Conservation (phyloP, 441 rosid genomes). For the Aquilaria agallochum region DNA sequence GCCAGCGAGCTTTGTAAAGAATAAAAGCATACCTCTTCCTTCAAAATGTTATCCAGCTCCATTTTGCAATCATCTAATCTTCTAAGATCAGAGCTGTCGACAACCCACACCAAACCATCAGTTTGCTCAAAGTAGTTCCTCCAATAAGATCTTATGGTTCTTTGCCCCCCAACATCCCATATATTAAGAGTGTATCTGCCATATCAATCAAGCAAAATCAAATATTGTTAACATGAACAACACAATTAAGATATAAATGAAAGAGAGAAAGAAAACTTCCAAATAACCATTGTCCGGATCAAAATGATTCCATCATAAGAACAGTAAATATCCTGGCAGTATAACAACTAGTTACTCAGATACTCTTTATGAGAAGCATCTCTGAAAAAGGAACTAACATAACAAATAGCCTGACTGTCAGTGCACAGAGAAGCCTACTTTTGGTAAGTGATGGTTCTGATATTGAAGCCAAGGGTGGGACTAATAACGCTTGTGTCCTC, state of each 20-base stretch:
- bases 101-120: slow-evolving; percentile 97
- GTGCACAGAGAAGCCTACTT: slow-evolving; percentile 22
- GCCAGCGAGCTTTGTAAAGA: background rate
- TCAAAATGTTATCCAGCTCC: slow-evolving; percentile 90
- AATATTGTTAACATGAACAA: background rate
- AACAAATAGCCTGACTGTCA: too few relatives aligned
- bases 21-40: slow-evolving; percentile 69
- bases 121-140: slow-evolving; percentile 98
- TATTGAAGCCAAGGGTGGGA: slow-evolving; percentile 95
- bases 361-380: background rate
- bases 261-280: background rate
- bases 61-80: slow-evolving; percentile 90
- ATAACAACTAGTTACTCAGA: background rate
- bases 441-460: slow-evolving; percentile 72
- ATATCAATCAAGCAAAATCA: slow-evolving; percentile 12
- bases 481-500: slow-evolving; percentile 90
- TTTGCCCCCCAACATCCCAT: slow-evolving; percentile 98
- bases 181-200: slow-evolving; percentile 78
- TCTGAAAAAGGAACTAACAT: background rate
- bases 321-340: background rate
- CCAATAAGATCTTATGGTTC: slow-evolving; percentile 96
- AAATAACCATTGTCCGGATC: slow-evolving; percentile 8
- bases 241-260: background rate
- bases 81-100: slow-evolving; percentile 93
- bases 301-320: background rate